Evolutionary conservation across 192 early-diverging fungal species (phyloP).

Genomic region (Endogone sp.): DNA sequence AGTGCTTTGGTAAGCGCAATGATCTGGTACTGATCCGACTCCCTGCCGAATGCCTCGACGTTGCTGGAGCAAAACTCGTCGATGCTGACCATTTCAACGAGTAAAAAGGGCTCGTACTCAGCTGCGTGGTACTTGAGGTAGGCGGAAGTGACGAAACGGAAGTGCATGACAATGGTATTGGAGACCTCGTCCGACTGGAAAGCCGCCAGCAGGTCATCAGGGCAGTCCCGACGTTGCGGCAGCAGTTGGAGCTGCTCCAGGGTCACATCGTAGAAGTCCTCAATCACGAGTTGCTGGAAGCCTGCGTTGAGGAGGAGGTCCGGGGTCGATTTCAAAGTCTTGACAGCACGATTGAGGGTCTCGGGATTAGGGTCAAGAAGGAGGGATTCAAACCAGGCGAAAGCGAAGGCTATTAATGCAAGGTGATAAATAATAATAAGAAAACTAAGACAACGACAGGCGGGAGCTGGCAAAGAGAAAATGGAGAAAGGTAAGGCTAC

Average conservation of each 20-base stretch:
- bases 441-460: no score
- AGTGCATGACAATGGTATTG: constrained; percentile 56
- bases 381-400: constrained; percentile 59
- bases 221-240: constrained; percentile 20
- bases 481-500: constrained; percentile 18
- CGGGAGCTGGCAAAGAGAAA: not conserved
- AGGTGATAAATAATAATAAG: no score
- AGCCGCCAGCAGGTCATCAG: constrained; percentile 31
- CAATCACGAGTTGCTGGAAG: constrained; percentile 46
- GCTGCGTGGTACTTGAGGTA: constrained; percentile 49
- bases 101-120: constrained; percentile 55
- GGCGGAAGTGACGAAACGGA: constrained; percentile 52
- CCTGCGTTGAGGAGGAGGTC: constrained; percentile 34
- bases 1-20: constrained; percentile 69
- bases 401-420: constrained; percentile 51
- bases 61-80: constrained; percentile 50
- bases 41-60: constrained; percentile 59
- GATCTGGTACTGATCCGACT: constrained; percentile 78
- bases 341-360: constrained; percentile 21
- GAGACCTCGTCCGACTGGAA: constrained; percentile 56
- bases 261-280: constrained; percentile 52
- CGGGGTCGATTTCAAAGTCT: constrained; percentile 32
- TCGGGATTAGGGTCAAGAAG: constrained; percentile 19
- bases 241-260: constrained; percentile 35
- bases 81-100: constrained; percentile 46